These are phyloP conservation scores for Alternaria sp. DNA, from an alignment of 2,329 filamentous ascomycete species.

Conservation along the genomic window DNA sequence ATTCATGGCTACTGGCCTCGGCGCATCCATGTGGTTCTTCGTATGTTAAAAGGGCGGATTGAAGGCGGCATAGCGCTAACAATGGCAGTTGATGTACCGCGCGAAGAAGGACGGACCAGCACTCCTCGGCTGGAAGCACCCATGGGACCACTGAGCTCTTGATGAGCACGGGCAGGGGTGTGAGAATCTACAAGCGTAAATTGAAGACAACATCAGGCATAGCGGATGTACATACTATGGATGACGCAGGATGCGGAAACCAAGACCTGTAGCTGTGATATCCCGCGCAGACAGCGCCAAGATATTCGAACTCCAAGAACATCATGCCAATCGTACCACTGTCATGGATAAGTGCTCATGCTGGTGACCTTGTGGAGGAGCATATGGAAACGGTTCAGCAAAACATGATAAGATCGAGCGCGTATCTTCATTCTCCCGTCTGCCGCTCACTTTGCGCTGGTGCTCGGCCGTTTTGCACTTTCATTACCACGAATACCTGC, in stretches of 20 bases:
- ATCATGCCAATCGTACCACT: not conserved
- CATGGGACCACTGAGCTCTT: constrained; percentile 45
- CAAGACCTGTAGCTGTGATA: not conserved
- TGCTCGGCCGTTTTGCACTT: not conserved
- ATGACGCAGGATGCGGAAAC: not conserved
- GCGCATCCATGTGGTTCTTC: constrained; percentile 99
- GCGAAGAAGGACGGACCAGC: constrained; percentile 95
- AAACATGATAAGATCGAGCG: not conserved
- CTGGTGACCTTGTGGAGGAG: not conserved
- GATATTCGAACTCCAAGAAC: not conserved
- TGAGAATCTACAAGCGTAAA: too few relatives aligned
- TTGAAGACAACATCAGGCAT: too few relatives aligned
- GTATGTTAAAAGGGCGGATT: constrained; percentile 61
- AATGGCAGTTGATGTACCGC: constrained; percentile 83
- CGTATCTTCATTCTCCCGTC: too few relatives aligned
- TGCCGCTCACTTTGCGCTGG: not conserved
- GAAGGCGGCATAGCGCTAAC: constrained; percentile 25
- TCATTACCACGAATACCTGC: not conserved
- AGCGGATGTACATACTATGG: not conserved
- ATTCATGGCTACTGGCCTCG: constrained; percentile 83
- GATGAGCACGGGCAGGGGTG: not conserved
- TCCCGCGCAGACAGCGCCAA: constrained; percentile 3
- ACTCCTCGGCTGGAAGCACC: constrained; percentile 91
- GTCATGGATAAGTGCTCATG: not conserved
- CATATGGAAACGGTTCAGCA: not conserved